Percentiles rank a stretch among this genome's conserved stretches.
These are phyloP conservation scores for Rauvolfia tetraphylla DNA, from an alignment of 257 asterid genomes.

Conservation along the genomic window DNA sequence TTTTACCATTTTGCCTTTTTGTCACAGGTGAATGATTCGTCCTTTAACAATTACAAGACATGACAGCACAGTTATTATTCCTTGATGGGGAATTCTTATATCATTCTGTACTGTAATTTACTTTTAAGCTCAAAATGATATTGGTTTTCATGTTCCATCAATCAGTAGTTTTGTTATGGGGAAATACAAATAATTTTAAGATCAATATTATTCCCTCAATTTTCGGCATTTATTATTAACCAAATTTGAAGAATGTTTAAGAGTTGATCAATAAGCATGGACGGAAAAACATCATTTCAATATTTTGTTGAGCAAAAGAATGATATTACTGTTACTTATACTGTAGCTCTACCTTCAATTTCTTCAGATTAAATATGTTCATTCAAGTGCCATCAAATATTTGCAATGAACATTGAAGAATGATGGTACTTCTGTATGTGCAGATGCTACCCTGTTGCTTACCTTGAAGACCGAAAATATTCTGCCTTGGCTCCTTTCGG, in stretches of 20 bases:
- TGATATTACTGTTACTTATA: too few relatives aligned
- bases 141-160: neutral
- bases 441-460: conserved; percentile 80
- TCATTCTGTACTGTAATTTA: neutral
- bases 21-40: neutral
- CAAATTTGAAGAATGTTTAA: neutral
- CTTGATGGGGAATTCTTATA: neutral
- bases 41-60: neutral
- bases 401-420: neutral
- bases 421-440: conserved; percentile 23
- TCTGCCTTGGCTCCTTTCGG: conserved; percentile 77
- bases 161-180: neutral
- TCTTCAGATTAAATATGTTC: neutral
- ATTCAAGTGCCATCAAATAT: neutral
- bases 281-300: too few relatives aligned
- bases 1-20: too few relatives aligned
- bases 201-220: too few relatives aligned
- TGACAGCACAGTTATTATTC: too few relatives aligned
- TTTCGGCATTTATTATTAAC: neutral
- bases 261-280: neutral
- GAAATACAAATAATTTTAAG: neutral
- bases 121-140: neutral
- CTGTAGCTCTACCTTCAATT: neutral
- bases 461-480: conserved; percentile 73
- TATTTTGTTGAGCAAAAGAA: too few relatives aligned